Evolutionary conservation across 202 grass and related monocot species (phyloP), one percentile per base, ranked within the genome.

Genomic region (Schoenoplectus triqueter): DNA sequence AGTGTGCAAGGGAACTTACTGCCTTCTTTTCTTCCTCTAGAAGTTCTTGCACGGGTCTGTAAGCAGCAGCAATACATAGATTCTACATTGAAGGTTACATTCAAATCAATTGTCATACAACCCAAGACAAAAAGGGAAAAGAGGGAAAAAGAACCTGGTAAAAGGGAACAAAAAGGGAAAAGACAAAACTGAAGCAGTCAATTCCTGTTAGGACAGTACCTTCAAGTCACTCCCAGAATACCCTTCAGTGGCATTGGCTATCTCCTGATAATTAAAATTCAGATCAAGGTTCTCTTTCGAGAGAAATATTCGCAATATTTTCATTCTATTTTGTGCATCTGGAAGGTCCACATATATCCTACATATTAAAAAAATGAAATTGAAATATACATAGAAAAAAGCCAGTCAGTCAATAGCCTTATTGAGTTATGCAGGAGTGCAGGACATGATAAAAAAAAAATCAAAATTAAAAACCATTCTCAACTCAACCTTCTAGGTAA

Each of bases 321-420:
- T 99, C 87, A 63, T 89, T 82, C 93, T 77, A 77, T 99, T 99
- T 56, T 91, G 72, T 31, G 86, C 91, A 86, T 99, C 90, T 73
- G 96, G 96, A 91, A 99, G 93, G 41, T 82, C 93, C 81, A 99
- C 91, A 85, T 95, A 96, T 90, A 99, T 92, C 91, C 95, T 98
- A 87, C 81, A 88, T 11, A 51, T 80, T 48, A 52, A 87, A 70
- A 61, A 76, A 31, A 31, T 31, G 31, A 31, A 31, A 31, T 31
- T 50, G 80, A 1, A 69, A 56, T 81, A 80, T 18, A 44, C 13
- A 78, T 14, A 17, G 55, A 44, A 78, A 31, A 31, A 9, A 61
- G 18, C 46, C n/a, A 83, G 31, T 62, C 31, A 54, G 65, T 6
- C 0, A 66, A 14, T 82, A 62, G 60, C 59, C 20, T 84, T 81